Base-by-base conservation (phyloP, 2,329 filamentous ascomycete species). In the Aspergillus fumigatiaffinis region DNA sequence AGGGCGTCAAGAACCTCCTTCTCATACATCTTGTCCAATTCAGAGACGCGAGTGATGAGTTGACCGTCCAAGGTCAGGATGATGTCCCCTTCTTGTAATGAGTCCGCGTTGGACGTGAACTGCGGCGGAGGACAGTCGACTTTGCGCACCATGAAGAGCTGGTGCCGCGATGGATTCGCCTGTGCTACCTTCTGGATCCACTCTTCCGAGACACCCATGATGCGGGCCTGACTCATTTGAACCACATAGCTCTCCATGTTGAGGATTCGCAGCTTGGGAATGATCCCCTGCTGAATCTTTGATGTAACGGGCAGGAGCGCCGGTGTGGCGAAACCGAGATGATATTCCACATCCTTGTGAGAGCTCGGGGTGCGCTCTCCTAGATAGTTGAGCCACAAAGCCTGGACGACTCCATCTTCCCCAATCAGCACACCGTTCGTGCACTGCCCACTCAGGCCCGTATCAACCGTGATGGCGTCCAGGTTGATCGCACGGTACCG, bases 141-240 rank as follows among this genome's bases (percentile, higher is more conserved):
- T 78, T 99, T 99, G 67, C 91, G 89, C 29, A 99, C 91, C 90
- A 99, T 97, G 80, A 99, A 99, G 41, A 99, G 84, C 76, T 99
- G 94, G 71, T 99, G 94, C 57, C 92, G 90, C 52, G 94, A 88
- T 42, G 91, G 89, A 73, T 99, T 97, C 60, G 91, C 91, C 63
- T 87, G 81, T 53, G 94, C 88, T 2, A 97, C 93, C 74, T 91
- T 89, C 66, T 90, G 83, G 67, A 99, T 96, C 94, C 93, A 97
- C 60, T 95, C 88, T 67, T 97, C 92, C 0, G 90, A 91, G 1
- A 97, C 91, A 9, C 94, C 94, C 92, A 99, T 97, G 64, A 97
- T 91, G 41, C 92, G 89, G 17, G 91, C 93, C 76, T 99, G 94
- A 42, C 89, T 90, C 93, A 99, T 97, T 69, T 96, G 92, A 29